Percentiles rank a stretch among this genome's conserved stretches.
Conservation (phyloP, 2,329 filamentous ascomycete species). For the Elsinoe batatas region DNA sequence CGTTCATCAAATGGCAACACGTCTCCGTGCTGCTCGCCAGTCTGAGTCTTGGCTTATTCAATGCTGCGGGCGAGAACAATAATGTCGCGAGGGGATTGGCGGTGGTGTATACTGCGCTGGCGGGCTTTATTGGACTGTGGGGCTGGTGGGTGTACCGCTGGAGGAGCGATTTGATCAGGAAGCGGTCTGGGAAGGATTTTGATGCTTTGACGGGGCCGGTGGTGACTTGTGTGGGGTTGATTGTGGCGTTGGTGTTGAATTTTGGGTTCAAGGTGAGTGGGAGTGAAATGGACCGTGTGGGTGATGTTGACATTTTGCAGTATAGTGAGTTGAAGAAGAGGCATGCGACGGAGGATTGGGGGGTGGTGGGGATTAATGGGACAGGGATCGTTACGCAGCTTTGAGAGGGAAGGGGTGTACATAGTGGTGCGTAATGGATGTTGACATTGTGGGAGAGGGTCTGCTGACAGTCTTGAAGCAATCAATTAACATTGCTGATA, state of each 20-base stretch:
- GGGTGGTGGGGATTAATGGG: constrained; percentile 6
- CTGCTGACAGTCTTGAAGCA: too few relatives aligned
- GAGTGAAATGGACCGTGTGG: not conserved
- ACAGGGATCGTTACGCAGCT: constrained; percentile 7
- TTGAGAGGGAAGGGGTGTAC: not conserved
- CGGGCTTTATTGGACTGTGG: constrained; percentile 76
- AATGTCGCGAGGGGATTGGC: constrained; percentile 67
- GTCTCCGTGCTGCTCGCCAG: constrained; percentile 80
- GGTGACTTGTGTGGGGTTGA: constrained; percentile 69
- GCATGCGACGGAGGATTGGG: not conserved
- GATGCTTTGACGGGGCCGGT: constrained; percentile 81
- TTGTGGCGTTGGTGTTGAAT: constrained; percentile 71
- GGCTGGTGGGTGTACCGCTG: constrained; percentile 74
- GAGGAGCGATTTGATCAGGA: constrained; percentile 67
- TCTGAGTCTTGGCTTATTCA: constrained; percentile 75
- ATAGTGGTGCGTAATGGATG: not conserved
- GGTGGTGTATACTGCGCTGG: constrained; percentile 72
- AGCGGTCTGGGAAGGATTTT: constrained; percentile 84
- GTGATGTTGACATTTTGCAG: not conserved
- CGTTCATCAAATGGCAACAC: constrained; percentile 98
- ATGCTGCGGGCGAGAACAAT: constrained; percentile 68
- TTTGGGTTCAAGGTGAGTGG: constrained; percentile 68
- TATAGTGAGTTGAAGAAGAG: constrained; percentile 10
- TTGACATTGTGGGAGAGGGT: too few relatives aligned
- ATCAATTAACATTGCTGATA: too few relatives aligned